Base-by-base conservation (phyloP, 1,284 basidiomycete species). In the Malassezia brasiliensis region DNA sequence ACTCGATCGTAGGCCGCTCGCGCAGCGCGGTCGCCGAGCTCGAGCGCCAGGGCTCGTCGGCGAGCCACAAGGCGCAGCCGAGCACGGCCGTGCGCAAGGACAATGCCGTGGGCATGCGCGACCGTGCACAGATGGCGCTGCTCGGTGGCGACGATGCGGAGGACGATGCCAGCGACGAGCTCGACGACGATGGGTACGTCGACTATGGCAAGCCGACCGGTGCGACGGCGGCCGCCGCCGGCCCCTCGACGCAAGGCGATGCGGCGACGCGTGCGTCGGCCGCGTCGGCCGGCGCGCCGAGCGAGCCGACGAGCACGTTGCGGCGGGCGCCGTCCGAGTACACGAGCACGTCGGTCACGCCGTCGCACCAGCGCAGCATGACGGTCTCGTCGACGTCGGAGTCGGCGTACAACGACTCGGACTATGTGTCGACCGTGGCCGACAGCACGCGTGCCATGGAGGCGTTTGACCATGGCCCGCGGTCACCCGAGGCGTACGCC, bases 111-210 rank as follows among this genome's bases (percentile, higher is more conserved):
- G 48, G 31, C 12, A 12, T 55, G 20, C 47, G 53, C 25, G 17
- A 28, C n/a, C 39, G 49, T 28, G 53, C 53, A 6, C 39, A 49
- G 12, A 22, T 41, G 3, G 53, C 47, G 10, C n/a, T 53, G 30
- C 15, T 40, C 12, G 52, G 53, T 19, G 47, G 28, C 35, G 8
- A 8, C 20, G 15, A n/a, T 4, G 45, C n/a, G 6, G 31, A 47
- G 1, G n/a, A 14, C 30, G 45, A 5, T 3, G 35, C n/a, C 15
- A 6, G 14, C 20, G 45, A 28, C 20, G 11, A 22, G 12, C 14
- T 12, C 6, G 15, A 7, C 17, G 31, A 47, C 9, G 45, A 19
- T 8, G 32, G 31, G 19, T 36, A 32, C 32, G 45, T 47, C 31
- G 15, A 47, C 31, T 47, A 32, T 37, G 22, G 15, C 14, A n/a